Evolutionary conservation across 2,329 filamentous ascomycete genomes (phyloP).

Genomic region (Microsporum ferrugineum): DNA sequence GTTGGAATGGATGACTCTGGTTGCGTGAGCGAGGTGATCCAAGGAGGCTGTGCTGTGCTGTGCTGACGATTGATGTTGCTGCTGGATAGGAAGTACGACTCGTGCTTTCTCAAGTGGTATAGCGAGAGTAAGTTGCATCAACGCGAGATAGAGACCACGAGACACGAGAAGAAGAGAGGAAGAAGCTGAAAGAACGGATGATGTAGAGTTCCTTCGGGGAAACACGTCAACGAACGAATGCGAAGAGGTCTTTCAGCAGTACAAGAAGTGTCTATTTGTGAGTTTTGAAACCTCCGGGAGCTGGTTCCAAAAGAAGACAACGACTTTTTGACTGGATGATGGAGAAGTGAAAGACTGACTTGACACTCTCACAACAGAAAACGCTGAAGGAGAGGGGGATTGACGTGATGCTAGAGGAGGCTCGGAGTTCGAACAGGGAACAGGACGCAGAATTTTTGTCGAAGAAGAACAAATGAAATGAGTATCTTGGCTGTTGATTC

Average conservation of each 20-base stretch:
- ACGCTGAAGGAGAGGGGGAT: constrained; percentile 82
- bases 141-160: background rate
- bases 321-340: background rate
- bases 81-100: constrained; percentile 68
- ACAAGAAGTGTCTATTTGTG: constrained; percentile 76
- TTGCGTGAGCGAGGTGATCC: background rate
- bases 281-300: constrained; percentile 19
- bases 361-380: constrained; percentile 56
- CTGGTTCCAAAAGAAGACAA: background rate
- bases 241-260: constrained; percentile 71
- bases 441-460: constrained; percentile 49
- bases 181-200: constrained; percentile 5
- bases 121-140: constrained; percentile 66
- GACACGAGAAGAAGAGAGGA: constrained; percentile 3
- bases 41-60: background rate
- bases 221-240: constrained; percentile 79
- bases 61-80: constrained; percentile 7
- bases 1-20: constrained; percentile 20
- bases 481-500: background rate
- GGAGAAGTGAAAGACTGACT: background rate
- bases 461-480: constrained; percentile 2
- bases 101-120: constrained; percentile 98
- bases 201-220: constrained; percentile 74
- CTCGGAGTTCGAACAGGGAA: constrained; percentile 77
- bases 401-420: constrained; percentile 84